These are phyloP conservation scores for Sisymbrium irio DNA, from an alignment of 345 rosid genomes.

Conservation along the genomic window DNA sequence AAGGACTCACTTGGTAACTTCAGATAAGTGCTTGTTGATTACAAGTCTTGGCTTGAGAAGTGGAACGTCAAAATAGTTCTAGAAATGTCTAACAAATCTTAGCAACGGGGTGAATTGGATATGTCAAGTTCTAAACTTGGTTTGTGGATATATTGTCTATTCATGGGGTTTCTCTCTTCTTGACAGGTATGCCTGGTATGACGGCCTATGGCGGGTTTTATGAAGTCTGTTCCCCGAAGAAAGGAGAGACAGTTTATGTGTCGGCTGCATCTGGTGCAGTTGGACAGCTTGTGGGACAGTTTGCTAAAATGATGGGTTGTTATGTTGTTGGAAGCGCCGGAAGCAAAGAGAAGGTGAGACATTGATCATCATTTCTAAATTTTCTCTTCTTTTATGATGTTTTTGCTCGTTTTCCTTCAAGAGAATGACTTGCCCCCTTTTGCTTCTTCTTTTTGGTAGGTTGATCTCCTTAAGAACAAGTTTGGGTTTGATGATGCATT, in stretches of 20 bases:
- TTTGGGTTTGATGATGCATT: conserved; percentile 74
- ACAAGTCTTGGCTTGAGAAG: neutral
- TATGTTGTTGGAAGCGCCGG: conserved; percentile 62
- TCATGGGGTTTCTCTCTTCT: neutral
- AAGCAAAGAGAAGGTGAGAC: conserved; percentile 43
- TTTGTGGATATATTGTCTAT: neutral
- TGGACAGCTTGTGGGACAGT: conserved; percentile 57
- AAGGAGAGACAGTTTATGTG: conserved; percentile 43
- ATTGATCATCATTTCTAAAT: neutral
- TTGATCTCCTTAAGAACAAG: conserved; percentile 56
- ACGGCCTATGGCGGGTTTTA: conserved; percentile 50
- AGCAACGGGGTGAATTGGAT: neutral
- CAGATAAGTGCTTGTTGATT: neutral
- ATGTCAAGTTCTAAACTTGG: neutral
- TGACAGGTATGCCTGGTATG: conserved; percentile 50
- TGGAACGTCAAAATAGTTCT: neutral
- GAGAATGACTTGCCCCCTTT: conserved; percentile 8
- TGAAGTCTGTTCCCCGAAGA: conserved; percentile 47
- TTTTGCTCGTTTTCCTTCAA: neutral
- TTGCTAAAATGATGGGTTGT: conserved; percentile 51
- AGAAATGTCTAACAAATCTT: neutral
- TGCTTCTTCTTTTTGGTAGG: conserved; percentile 33
- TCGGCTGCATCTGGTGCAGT: conserved; percentile 60
- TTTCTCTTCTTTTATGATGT: neutral
- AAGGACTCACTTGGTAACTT: neutral